Conservation (phyloP, 257 asterid species). For the Perilla frutescens region DNA sequence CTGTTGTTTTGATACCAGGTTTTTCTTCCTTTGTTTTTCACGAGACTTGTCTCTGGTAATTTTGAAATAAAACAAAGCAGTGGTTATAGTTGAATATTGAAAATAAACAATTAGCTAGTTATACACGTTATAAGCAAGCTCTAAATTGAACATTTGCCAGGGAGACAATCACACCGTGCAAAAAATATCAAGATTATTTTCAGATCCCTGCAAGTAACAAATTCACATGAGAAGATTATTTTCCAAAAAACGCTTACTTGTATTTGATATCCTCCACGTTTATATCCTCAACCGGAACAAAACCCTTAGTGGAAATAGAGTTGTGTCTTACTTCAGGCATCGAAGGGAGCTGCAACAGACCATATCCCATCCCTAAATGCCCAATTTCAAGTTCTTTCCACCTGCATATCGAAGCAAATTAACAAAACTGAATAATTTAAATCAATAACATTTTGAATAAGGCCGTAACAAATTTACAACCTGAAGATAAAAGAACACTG, state of each 20-base stretch:
- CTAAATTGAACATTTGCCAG: not conserved
- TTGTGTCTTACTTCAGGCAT: constrained; percentile 86
- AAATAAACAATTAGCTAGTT: not conserved
- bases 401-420: constrained; percentile 42
- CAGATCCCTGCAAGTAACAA: not conserved
- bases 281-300: constrained; percentile 68
- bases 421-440: constrained; percentile 2
- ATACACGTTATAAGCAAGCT: not conserved
- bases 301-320: constrained; percentile 82
- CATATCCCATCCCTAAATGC: constrained; percentile 92
- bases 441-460: constrained; percentile 21
- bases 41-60: constrained; percentile 78
- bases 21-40: constrained; percentile 90
- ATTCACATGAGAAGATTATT: not conserved
- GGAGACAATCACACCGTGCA: not conserved
- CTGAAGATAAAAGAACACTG: constrained; percentile 85
- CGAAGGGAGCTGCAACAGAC: constrained; percentile 88
- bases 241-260: constrained; percentile 59
- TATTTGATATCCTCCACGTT: constrained; percentile 74
- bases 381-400: constrained; percentile 99
- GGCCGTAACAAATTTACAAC: constrained; percentile 41
- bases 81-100: not conserved
- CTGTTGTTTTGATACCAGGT: constrained; percentile 56
- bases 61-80: constrained; percentile 9
- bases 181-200: not conserved